These are phyloP conservation scores for Pseudocercospora vitis DNA, from an alignment of 2,329 filamentous ascomycete species.

Conservation along the genomic window DNA sequence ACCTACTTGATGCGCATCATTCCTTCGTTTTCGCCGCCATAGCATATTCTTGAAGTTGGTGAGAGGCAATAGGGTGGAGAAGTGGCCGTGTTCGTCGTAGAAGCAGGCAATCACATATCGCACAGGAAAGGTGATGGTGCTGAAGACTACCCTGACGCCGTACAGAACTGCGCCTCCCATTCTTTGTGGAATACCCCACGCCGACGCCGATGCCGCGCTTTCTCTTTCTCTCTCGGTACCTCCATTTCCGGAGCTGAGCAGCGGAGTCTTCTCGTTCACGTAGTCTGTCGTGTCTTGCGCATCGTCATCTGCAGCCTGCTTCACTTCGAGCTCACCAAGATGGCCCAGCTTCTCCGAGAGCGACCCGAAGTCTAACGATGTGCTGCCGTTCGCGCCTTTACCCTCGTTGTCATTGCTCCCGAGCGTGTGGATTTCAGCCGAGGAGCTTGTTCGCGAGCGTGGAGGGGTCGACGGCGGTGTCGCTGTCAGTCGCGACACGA, in stretches of 20 bases:
- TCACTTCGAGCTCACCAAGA: slow-evolving; percentile 22
- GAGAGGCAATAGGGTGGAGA: slow-evolving; percentile 74
- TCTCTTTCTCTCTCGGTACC: slow-evolving; percentile 13
- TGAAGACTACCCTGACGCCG: slow-evolving; percentile 74
- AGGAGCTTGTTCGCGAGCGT: slow-evolving; percentile 48
- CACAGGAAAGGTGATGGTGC: slow-evolving; percentile 74
- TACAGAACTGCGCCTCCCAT: slow-evolving; percentile 71
- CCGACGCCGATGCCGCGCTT: too few species aligned
- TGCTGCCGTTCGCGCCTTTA: slow-evolving; percentile 10
- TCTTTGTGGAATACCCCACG: slow-evolving; percentile 47
- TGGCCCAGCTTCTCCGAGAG: slow-evolving; percentile 31
- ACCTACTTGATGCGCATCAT: slow-evolving; percentile 31
- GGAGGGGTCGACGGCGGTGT: slow-evolving; percentile 52
- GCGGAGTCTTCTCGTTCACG: slow-evolving; percentile 66
- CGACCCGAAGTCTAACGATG: slow-evolving; percentile 24
- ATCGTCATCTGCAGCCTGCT: slow-evolving; percentile 21
- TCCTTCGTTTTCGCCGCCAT: slow-evolving; percentile 41
- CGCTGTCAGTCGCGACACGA: slow-evolving; percentile 74
- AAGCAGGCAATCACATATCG: slow-evolving; percentile 81
- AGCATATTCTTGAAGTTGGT: slow-evolving; percentile 58
- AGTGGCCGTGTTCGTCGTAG: slow-evolving; percentile 75
- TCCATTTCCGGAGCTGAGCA: slow-evolving; percentile 50
- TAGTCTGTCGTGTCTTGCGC: slow-evolving; percentile 24
- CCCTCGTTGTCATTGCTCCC: slow-evolving; percentile 13
- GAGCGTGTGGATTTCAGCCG: slow-evolving; percentile 24